A percentile compares a stretch with the other conserved stretches of the same genome.
phyloP scores from a whole-genome alignment of 2,329 filamentous ascomycete species.

The Fusarium mangiferae region DNA sequence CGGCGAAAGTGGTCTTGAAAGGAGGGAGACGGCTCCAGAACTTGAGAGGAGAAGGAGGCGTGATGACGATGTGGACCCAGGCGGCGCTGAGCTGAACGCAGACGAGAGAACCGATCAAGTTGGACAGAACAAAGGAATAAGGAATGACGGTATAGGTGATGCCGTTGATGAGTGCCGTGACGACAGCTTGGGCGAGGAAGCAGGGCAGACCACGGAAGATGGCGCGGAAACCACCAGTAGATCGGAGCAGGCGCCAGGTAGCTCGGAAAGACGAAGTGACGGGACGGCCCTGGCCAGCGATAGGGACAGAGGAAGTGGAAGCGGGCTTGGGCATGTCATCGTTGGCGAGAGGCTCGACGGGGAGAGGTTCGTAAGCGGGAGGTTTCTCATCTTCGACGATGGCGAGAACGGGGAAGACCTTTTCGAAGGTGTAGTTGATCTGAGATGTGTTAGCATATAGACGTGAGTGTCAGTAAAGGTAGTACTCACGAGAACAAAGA shows the following conservation, averaged over 20 bases:
- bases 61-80: slow-evolving; percentile 90
- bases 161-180: slow-evolving; percentile 55
- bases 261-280: slow-evolving; percentile 63
- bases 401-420: slow-evolving; percentile 64
- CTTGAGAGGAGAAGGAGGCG: slow-evolving; percentile 68
- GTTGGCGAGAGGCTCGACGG: slow-evolving; percentile 57
- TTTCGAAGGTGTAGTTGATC: slow-evolving; percentile 62
- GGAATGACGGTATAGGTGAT: slow-evolving; percentile 57
- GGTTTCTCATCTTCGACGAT: slow-evolving; percentile 68
- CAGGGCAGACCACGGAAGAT: slow-evolving; percentile 76
- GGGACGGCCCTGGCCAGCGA: slow-evolving; percentile 22
- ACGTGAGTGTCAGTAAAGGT: background rate
- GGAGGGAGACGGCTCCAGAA: slow-evolving; percentile 78
- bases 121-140: slow-evolving; percentile 53
- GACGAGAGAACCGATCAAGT: slow-evolving; percentile 62
- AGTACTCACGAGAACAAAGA: slow-evolving; percentile 55
- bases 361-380: slow-evolving; percentile 64
- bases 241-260: slow-evolving; percentile 65
- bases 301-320: slow-evolving; percentile 39
- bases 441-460: slow-evolving; percentile 34
- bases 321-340: slow-evolving; percentile 48
- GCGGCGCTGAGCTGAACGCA: slow-evolving; percentile 76
- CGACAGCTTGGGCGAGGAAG: slow-evolving; percentile 53
- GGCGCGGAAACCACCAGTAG: slow-evolving; percentile 71
- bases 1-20: slow-evolving; percentile 70